Evolutionary conservation across 2,329 filamentous ascomycete species (phyloP).

Genomic region (Epichloe sp.): DNA sequence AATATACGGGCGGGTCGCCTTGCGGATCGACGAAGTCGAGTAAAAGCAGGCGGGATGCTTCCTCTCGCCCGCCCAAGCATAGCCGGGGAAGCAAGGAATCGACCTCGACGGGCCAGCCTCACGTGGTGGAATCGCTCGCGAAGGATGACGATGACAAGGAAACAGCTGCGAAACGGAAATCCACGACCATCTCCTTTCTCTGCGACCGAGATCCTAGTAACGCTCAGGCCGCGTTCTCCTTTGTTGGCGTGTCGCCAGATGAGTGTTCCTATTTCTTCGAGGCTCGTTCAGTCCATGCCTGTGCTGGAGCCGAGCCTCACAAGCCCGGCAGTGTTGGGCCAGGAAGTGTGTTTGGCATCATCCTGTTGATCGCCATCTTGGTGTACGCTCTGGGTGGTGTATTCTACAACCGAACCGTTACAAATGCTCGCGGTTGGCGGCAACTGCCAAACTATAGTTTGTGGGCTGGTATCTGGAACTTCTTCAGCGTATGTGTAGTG

Average conservation of each 20-base stretch:
- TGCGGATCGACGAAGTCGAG: conserved; percentile 38
- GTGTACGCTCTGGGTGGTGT: conserved; percentile 89
- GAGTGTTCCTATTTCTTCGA: conserved; percentile 96
- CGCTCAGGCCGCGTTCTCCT: conserved; percentile 59
- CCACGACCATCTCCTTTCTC: conserved; percentile 80
- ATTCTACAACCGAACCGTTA: conserved; percentile 89
- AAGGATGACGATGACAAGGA: conserved; percentile 15
- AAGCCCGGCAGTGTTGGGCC: conserved; percentile 61
- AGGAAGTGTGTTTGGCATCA: conserved; percentile 75
- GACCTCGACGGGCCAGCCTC: conserved; percentile 1
- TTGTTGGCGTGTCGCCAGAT: conserved; percentile 71
- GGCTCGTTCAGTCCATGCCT: conserved; percentile 73
- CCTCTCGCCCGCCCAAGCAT: neutral
- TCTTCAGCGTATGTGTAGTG: conserved; percentile 50
- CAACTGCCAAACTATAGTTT: conserved; percentile 90
- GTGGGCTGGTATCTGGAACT: conserved; percentile 79
- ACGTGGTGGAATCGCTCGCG: conserved; percentile 14
- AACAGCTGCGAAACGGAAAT: conserved; percentile 43
- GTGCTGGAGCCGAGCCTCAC: conserved; percentile 52
- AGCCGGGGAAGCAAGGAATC: neutral
- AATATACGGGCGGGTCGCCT: conserved; percentile 65
- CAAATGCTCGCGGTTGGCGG: conserved; percentile 87
- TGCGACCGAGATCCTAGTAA: conserved; percentile 73
- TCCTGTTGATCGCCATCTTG: conserved; percentile 60
- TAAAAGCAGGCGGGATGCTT: conserved; percentile 7